Evolutionary conservation across 176 grass and related monocot species (phyloP).

Genomic region (Urochloa ruziziensis): DNA sequence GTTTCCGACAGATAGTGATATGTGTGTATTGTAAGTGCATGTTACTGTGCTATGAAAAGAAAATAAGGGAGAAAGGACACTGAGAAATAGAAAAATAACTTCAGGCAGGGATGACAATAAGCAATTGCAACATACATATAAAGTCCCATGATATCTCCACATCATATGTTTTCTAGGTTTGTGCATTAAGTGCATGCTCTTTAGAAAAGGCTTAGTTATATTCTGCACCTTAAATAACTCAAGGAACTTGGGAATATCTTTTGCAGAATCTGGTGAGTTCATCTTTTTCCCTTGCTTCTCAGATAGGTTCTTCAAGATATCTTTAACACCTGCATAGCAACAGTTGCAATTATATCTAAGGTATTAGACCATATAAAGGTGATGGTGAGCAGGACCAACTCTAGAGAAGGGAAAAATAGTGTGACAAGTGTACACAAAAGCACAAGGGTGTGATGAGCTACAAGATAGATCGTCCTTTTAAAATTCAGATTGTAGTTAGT

Average conservation of each 20-base stretch:
- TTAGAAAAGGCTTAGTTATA: constrained; percentile 5
- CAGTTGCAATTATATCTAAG: not conserved
- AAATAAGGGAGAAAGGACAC: not conserved
- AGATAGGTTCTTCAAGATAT: constrained; percentile 83
- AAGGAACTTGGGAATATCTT: constrained; percentile 93
- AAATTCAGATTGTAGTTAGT: constrained; percentile 20
- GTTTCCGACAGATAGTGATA: not conserved
- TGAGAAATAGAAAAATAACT: not conserved
- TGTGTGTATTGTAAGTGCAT: not conserved
- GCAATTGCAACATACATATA: not conserved
- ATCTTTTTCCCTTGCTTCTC: constrained; percentile 97
- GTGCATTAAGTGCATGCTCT: not conserved
- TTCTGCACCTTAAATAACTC: constrained; percentile 70
- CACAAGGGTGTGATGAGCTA: not conserved
- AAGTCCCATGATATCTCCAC: not conserved
- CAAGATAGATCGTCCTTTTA: not conserved
- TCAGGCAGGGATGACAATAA: not conserved
- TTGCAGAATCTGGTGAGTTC: constrained; percentile 75
- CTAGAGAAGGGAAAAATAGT: not conserved
- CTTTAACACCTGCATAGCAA: constrained; percentile 68
- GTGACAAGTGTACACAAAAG: not conserved
- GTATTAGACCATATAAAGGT: constrained; percentile 5
- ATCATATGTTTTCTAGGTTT: not conserved
- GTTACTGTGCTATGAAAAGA: not conserved
- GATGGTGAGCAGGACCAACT: not conserved